Conservation (phyloP, 192 early-diverging fungal genomes). For the Spinellus fusiger region DNA sequence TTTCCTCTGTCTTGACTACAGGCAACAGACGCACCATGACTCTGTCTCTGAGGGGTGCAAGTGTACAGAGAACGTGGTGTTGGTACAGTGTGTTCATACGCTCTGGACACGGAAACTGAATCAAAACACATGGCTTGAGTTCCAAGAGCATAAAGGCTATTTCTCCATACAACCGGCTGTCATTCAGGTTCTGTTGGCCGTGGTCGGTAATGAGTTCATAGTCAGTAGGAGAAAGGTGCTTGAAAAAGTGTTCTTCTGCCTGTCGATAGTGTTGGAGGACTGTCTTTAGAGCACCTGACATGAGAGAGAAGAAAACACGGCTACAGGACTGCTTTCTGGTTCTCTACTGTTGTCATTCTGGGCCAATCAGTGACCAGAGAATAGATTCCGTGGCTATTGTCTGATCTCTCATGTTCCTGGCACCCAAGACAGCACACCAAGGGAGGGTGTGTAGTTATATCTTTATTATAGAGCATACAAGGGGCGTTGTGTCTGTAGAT, state of each 20-base stretch:
- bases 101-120: not conserved
- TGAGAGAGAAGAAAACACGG: no score
- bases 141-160: slow-evolving; percentile 7
- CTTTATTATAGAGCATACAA: no score
- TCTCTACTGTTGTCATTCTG: no score
- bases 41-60: not conserved
- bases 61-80: not conserved
- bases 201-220: not conserved
- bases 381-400: no score
- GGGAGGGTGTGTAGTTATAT: no score
- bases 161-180: slow-evolving; percentile 9
- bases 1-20: not conserved
- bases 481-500: no score
- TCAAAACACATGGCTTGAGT: slow-evolving; percentile 6
- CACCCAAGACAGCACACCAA: no score
- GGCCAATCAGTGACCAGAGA: no score
- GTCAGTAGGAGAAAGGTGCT: not conserved
- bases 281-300: no score
- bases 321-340: no score
- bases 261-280: no score
- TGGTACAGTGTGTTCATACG: not conserved
- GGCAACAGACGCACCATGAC: not conserved
- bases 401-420: no score
- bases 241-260: not conserved
- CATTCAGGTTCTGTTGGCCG: not conserved